Evolutionary conservation across 2,329 filamentous ascomycete species (phyloP), one percentile per base, ranked within the genome.

Genomic region (Dactylellina cionopaga): DNA sequence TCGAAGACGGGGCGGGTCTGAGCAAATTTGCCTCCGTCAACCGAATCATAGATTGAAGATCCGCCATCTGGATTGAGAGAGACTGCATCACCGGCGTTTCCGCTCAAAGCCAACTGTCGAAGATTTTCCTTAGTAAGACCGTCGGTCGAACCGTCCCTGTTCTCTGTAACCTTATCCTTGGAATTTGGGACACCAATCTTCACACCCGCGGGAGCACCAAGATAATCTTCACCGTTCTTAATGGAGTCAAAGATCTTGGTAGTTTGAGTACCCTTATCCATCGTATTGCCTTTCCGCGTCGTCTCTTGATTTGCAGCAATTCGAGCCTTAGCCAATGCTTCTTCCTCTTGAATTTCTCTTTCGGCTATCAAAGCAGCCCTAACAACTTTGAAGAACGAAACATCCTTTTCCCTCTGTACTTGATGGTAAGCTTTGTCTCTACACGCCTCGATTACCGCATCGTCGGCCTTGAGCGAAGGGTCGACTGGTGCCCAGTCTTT

Each of bases 211-310:
- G 37, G 11, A 43, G 52, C 52, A 29, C 68, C 54, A 65, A 72
- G 68, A 17, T 72, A 64, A 35, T 72, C 68, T 27, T 65, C 68
- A 24, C 68, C 68, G 46, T 72, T 46, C 55, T 72, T 65, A 72
- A 72, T 65, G 9, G 68, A 41, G 31, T 72, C 59, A 19, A 51
- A 65, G 37, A 72, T 72, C 55, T 65, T 72, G 33, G 68, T 46
- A 6, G 68, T 64, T 22, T 72, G 68, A 6, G 68, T 65, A 1
- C 39, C 43, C 19, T 65, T 60, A n/a, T 72, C 68, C 5, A 65
- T 22, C 15, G 33, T 51, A 11, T 54, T 39, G 10, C 31, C 52
- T 19, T 72, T 72, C 11, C 68, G 44, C 11, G 65, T 52, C 1
- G 24, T 24, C 39, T 72, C 68, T 37, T 65, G 17, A 6, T n/a